Base-by-base conservation (phyloP, 306 rosid genomes). In the Cicer arietinum region DNA sequence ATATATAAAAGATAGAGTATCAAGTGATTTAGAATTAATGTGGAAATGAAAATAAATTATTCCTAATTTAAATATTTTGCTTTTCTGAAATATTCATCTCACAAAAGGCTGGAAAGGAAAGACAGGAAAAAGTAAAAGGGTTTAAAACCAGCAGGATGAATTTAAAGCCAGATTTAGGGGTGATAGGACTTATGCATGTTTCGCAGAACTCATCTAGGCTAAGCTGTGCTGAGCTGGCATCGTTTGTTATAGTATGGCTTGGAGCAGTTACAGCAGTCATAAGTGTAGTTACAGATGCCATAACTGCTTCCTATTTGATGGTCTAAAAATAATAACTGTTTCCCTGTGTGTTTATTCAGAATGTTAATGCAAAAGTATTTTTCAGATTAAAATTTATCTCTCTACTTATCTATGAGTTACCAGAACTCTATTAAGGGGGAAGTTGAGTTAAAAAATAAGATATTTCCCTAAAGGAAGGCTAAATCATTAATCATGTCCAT, bases 111-210 rank as follows among this genome's bases (percentile, higher is more conserved):
- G n/a, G 44, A 22, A 39, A 64, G 37, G 37, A 39, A 46, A 57
- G 13, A 56, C 69, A 1, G 46, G 18, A 54, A 46, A 56, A 18
- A 50, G 57, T 18, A 72, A 42, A 58, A 64, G 74, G 47, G 16
- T 16, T 8, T 35, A 41, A 41, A 54, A 72, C 60, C 8, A 63
- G 35, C 7, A 65, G 60, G 51, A 64, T 44, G 11, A 45, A 67
- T 67, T 74, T 20, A 58, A 80, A 67, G 54, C 46, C 46, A 75
- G 16, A 75, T 61, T 61, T 40, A 17, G 11, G 58, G 57, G 57
- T 51, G 57, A 52, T 7, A 2, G 58, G 58, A 52, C 8, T 7
- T 52, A 20, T 52, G 58, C 22, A 14, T 52, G 22, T 52, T 20
- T 52, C 5, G 10, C 58, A 52, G 18, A 52, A 52, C 58, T 52